Conservation (phyloP, 2,329 filamentous ascomycete genomes). For the Nemania diffusa region DNA sequence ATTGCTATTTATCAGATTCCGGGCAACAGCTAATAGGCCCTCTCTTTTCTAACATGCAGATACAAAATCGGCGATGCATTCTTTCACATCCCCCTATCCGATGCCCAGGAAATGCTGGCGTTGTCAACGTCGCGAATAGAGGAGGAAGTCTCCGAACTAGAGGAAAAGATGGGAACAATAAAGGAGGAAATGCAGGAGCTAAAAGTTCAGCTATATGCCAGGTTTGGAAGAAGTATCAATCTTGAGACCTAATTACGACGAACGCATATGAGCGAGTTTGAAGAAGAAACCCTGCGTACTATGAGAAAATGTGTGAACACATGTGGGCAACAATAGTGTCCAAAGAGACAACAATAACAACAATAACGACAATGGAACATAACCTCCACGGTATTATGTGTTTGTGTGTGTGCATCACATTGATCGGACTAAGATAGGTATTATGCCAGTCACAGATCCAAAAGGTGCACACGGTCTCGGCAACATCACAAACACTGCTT, state of each 20-base stretch:
- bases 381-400: background rate
- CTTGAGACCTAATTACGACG: slow-evolving; percentile 76
- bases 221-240: slow-evolving; percentile 97
- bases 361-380: background rate
- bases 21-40: slow-evolving; percentile 11
- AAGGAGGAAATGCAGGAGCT: slow-evolving; percentile 89
- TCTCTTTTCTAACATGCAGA: slow-evolving; percentile 57
- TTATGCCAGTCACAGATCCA: background rate
- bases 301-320: too few species aligned
- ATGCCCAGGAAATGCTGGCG: slow-evolving; percentile 87
- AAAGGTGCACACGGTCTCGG: background rate
- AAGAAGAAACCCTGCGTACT: background rate
- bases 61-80: slow-evolving; percentile 98
- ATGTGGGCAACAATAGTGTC: too few species aligned
- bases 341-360: background rate
- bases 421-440: background rate
- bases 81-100: slow-evolving; percentile 82
- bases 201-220: slow-evolving; percentile 91
- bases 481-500: background rate
- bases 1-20: background rate
- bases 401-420: background rate
- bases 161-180: slow-evolving; percentile 78
- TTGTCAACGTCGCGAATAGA: slow-evolving; percentile 78
- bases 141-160: slow-evolving; percentile 76
- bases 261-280: background rate